A percentile compares a stretch with the other conserved stretches of the same genome.
Evolutionary conservation across 345 rosid genomes (phyloP).

Genomic region (Raphanus sativus): DNA sequence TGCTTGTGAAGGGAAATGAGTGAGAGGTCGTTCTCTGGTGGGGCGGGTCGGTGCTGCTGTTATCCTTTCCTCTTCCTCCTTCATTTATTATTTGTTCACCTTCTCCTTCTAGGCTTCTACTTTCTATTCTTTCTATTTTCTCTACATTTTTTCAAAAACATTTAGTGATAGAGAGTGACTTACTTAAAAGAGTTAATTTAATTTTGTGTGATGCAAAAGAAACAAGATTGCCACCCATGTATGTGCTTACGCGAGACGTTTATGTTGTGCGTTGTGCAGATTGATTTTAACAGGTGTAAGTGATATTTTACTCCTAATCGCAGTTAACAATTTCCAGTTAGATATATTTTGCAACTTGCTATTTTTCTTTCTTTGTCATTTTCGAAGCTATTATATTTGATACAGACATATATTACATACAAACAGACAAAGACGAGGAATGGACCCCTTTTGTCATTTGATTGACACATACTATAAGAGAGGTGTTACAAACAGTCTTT

Average conservation of each 20-base stretch:
- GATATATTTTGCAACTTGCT: not conserved
- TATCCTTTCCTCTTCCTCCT: slow-evolving; percentile 36
- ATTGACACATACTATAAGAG: slow-evolving; percentile 39
- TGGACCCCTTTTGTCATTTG: slow-evolving; percentile 32
- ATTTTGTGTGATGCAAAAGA: not conserved
- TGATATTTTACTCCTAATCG: not conserved
- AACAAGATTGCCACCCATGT: not conserved
- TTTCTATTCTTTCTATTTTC: not conserved
- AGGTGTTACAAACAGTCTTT: slow-evolving; percentile 35
- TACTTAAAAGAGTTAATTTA: not conserved
- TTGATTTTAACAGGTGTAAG: not conserved
- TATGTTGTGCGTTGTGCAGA: not conserved
- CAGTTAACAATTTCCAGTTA: not conserved
- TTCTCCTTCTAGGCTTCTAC: slow-evolving; percentile 12
- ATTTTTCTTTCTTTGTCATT: not conserved
- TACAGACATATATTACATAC: slow-evolving; percentile 25
- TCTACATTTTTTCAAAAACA: not conserved
- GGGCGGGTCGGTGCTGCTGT: slow-evolving; percentile 43
- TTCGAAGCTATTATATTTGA: not conserved
- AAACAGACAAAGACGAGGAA: slow-evolving; percentile 32
- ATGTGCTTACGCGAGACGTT: not conserved
- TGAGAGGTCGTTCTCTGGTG: slow-evolving; percentile 40
- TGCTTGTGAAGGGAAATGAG: slow-evolving; percentile 32
- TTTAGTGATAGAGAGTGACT: not conserved
- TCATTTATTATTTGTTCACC: slow-evolving; percentile 36